Percentiles rank a stretch among this genome's conserved stretches.
These are phyloP conservation scores for Cyclotella distinguenda DNA, from an alignment of 108 stramenopile species.

Conservation along the genomic window DNA sequence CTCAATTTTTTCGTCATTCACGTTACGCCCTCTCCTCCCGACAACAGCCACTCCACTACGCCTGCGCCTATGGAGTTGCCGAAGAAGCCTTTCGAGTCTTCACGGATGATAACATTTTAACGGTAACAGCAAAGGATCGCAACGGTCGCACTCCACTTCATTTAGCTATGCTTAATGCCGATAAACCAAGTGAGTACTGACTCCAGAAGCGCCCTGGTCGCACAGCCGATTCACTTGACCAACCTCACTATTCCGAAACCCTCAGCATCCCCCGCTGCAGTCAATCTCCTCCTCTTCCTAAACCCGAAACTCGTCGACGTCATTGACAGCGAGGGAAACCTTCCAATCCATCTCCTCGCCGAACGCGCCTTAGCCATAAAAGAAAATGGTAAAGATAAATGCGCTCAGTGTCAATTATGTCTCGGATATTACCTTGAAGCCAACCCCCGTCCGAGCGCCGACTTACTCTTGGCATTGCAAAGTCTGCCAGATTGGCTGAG, in stretches of 20 bases:
- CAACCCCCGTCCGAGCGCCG: conserved; percentile 67
- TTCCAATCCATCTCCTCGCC: conserved; percentile 66
- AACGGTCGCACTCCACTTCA: conserved; percentile 71
- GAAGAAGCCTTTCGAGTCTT: conserved; percentile 65
- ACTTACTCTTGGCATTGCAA: conserved; percentile 78
- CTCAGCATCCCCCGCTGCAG: conserved; percentile 58
- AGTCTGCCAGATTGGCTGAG: conserved; percentile 61
- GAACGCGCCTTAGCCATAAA: conserved; percentile 53
- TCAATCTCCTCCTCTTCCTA: conserved; percentile 53
- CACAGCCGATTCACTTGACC: background rate
- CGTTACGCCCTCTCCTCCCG: background rate
- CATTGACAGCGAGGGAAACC: conserved; percentile 43
- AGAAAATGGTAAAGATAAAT: conserved; percentile 41
- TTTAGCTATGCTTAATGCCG: conserved; percentile 76
- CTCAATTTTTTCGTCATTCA: background rate
- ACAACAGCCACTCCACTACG: conserved; percentile 71
- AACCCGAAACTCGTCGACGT: conserved; percentile 61
- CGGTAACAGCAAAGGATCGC: conserved; percentile 54
- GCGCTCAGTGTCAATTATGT: conserved; percentile 55
- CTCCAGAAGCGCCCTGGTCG: background rate
- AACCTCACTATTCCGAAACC: background rate
- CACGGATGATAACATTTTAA: conserved; percentile 55
- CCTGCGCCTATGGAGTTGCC: conserved; percentile 82
- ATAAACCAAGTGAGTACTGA: conserved; percentile 30
- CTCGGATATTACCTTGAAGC: conserved; percentile 59